Percentiles rank a stretch among this genome's conserved stretches.
phyloP scores from a whole-genome alignment of 495 filamentous ascomycete species.

The Podospora conica region DNA sequence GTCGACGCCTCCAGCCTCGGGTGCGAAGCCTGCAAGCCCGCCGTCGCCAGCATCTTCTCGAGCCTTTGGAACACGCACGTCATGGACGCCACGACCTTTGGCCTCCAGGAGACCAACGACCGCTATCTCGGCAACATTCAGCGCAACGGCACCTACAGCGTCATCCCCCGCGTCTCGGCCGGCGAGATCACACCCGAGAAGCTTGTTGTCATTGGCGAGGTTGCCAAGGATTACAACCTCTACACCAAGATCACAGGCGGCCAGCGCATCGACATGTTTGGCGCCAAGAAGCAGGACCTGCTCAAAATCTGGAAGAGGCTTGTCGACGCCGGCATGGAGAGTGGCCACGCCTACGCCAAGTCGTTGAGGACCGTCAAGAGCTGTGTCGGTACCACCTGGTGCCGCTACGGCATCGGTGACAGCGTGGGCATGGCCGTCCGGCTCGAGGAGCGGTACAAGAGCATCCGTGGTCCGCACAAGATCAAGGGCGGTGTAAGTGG shows the following conservation, averaged over 20 bases:
- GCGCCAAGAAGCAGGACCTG: conserved; percentile 87
- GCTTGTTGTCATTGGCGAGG: conserved; percentile 78
- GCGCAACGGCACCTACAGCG: conserved; percentile 87
- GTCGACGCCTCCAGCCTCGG: conserved; percentile 70
- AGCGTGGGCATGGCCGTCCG: conserved; percentile 96
- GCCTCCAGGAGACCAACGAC: conserved; percentile 93
- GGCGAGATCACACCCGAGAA: conserved; percentile 93
- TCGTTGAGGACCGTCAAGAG: conserved; percentile 87
- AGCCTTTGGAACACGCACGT: conserved; percentile 83
- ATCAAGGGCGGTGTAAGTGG: conserved; percentile 90
- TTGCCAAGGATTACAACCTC: conserved; percentile 81
- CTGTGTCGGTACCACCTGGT: conserved; percentile 95
- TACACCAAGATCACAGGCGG: conserved; percentile 97
- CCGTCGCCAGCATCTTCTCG: conserved; percentile 77
- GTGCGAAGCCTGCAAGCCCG: conserved; percentile 89
- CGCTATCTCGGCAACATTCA: conserved; percentile 92
- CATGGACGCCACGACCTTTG: conserved; percentile 67
- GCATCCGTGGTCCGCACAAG: conserved; percentile 84
- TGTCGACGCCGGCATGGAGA: conserved; percentile 89
- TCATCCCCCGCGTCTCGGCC: conserved; percentile 77
- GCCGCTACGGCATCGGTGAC: conserved; percentile 86
- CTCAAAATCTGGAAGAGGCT: conserved; percentile 82
- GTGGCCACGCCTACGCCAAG: conserved; percentile 92
- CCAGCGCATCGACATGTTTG: conserved; percentile 94
- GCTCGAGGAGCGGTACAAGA: conserved; percentile 92